A percentile compares a stretch with the other conserved stretches of the same genome.
Evolutionary conservation across 345 rosid species (phyloP).

Genomic region (Hibiscus tridactylites): DNA sequence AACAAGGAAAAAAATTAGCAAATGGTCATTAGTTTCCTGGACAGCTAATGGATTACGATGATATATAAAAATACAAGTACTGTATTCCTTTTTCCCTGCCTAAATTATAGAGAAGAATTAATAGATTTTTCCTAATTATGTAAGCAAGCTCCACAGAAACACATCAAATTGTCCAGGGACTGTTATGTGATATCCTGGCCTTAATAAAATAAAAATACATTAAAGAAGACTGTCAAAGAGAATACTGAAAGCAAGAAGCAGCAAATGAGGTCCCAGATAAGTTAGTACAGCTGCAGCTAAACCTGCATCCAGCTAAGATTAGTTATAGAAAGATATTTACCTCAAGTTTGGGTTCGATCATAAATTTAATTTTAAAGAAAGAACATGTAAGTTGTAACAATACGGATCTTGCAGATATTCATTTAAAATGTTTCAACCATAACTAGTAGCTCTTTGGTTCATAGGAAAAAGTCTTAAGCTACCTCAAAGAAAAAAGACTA

Average conservation of each 20-base stretch:
- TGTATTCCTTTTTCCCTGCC: not conserved
- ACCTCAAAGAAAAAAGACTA: not conserved
- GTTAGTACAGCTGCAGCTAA: not conserved
- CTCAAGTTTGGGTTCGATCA: not conserved
- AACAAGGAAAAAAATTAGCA: not conserved
- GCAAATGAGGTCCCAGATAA: not conserved
- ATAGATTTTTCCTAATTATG: not conserved
- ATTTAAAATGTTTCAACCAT: not conserved
- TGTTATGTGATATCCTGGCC: not conserved
- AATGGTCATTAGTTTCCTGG: not conserved
- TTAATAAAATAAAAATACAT: not conserved
- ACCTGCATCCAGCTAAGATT: not conserved
- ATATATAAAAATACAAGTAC: not conserved
- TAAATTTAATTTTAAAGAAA: not conserved
- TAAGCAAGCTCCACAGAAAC: not conserved
- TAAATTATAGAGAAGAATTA: not conserved
- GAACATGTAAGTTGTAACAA: not conserved
- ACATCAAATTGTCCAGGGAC: not conserved
- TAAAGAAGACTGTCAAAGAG: not conserved
- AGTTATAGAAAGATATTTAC: not conserved
- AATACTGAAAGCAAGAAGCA: conserved; percentile 1
- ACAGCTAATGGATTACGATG: not conserved
- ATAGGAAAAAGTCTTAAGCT: not conserved
- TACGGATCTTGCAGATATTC: not conserved
- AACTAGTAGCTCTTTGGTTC: not conserved